Percentiles rank a stretch among this genome's conserved stretches.
Conservation (phyloP, 2,329 filamentous ascomycete genomes). For the Biscogniauxia mediterranea region DNA sequence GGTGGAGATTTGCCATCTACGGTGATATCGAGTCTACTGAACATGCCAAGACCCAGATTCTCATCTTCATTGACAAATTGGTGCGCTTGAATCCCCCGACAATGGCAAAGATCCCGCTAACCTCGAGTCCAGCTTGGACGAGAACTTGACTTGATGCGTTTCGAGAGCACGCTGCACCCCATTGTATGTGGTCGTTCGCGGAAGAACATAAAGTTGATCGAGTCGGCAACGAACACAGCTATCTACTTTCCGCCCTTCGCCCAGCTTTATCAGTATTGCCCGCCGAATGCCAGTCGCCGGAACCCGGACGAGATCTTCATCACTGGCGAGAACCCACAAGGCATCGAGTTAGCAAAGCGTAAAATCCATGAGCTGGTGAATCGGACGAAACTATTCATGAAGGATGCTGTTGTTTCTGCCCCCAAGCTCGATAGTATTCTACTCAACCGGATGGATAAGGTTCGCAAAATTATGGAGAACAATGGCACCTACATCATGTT, state of each 20-base stretch:
- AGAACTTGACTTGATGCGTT: constrained; percentile 30
- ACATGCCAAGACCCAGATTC: constrained; percentile 90
- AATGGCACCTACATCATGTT: constrained; percentile 96
- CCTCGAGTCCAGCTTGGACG: constrained; percentile 28
- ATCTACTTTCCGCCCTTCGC: constrained; percentile 98
- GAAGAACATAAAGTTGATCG: constrained; percentile 97
- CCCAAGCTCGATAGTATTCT: constrained; percentile 95
- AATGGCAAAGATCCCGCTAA: constrained; percentile 16
- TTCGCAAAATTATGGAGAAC: constrained; percentile 94
- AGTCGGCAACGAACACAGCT: constrained; percentile 90
- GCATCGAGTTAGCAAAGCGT: constrained; percentile 84
- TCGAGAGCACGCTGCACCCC: constrained; percentile 68
- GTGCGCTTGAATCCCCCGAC: constrained; percentile 46
- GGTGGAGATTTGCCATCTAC: constrained; percentile 90
- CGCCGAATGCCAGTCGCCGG: constrained; percentile 74
- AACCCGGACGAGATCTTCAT: constrained; percentile 92
- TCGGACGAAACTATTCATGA: constrained; percentile 80
- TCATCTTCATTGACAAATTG: constrained; percentile 97
- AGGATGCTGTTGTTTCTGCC: constrained; percentile 85
- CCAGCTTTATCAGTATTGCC: constrained; percentile 85
- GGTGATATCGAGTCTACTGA: constrained; percentile 94
- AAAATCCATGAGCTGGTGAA: constrained; percentile 84
- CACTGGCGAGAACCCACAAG: constrained; percentile 81
- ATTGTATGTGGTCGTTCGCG: constrained; percentile 89
- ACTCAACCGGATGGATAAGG: constrained; percentile 87